phyloP scores from a whole-genome alignment of 345 rosid genomes.

The Nephelium lappaceum region DNA sequence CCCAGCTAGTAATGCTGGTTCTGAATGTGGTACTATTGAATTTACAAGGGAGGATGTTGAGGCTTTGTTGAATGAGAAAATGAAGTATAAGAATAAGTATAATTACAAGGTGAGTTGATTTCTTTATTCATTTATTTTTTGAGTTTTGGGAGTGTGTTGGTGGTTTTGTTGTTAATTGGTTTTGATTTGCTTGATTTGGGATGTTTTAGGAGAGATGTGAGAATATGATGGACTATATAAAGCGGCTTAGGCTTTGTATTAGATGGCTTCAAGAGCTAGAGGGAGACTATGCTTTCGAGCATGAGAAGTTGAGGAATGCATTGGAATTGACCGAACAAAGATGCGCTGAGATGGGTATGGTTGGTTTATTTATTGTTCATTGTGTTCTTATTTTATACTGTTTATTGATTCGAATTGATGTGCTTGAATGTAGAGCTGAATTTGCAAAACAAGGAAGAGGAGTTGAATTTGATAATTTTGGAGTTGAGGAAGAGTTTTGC shows the following conservation, averaged over 20 bases:
- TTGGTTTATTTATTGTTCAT: slow-evolving; percentile 2
- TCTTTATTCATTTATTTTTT: neutral
- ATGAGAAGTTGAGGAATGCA: slow-evolving; percentile 69
- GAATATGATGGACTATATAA: slow-evolving; percentile 89
- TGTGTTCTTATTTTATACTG: neutral
- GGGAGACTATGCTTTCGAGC: slow-evolving; percentile 78
- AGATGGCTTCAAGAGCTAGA: slow-evolving; percentile 98
- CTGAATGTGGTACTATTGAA: slow-evolving; percentile 61
- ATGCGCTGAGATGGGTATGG: slow-evolving; percentile 82
- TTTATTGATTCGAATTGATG: slow-evolving; percentile 17
- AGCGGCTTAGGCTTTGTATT: slow-evolving; percentile 86
- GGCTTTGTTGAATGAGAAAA: slow-evolving; percentile 56
- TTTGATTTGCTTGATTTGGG: slow-evolving; percentile 27
- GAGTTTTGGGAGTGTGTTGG: neutral
- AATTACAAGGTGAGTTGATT: slow-evolving; percentile 71
- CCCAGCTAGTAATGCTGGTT: slow-evolving; percentile 63
- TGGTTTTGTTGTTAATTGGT: neutral
- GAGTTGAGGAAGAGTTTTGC: slow-evolving; percentile 82
- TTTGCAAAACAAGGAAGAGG: slow-evolving; percentile 84
- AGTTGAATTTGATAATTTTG: slow-evolving; percentile 79
- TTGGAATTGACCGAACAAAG: slow-evolving; percentile 67
- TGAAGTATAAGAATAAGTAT: slow-evolving; percentile 68
- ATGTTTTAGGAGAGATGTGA: slow-evolving; percentile 89
- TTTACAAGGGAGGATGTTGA: slow-evolving; percentile 71
- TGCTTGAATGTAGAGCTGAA: slow-evolving; percentile 60